phyloP scores from a whole-genome alignment of 1,284 basidiomycete species.

The Puccinia hordei region DNA sequence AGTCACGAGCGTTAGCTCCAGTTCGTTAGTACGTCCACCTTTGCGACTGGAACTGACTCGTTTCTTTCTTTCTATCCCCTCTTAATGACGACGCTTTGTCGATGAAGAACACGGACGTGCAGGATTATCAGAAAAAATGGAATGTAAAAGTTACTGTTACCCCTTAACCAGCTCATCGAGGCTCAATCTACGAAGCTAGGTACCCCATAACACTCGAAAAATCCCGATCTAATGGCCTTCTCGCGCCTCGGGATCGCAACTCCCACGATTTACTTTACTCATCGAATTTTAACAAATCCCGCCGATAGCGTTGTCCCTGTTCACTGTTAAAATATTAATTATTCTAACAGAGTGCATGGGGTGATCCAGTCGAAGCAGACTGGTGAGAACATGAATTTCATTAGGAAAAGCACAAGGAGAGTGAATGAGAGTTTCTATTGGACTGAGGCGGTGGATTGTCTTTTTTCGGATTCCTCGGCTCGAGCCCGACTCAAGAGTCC shows the following conservation, averaged over 20 bases:
- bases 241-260: too few species aligned
- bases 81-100: background rate
- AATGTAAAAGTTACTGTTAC: constrained; percentile 42
- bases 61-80: background rate
- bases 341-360: too few species aligned
- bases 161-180: constrained; percentile 22
- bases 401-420: background rate
- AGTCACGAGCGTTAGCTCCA: background rate
- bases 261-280: too few species aligned
- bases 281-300: too few species aligned
- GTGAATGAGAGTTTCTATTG: background rate
- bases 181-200: too few species aligned
- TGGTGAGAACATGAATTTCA: constrained; percentile 11
- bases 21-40: background rate
- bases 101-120: constrained; percentile 33
- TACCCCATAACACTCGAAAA: too few species aligned
- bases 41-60: background rate
- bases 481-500: constrained; percentile 34
- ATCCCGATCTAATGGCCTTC: too few species aligned
- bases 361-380: too few species aligned
- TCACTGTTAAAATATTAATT: too few species aligned
- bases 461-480: constrained; percentile 17
- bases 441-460: background rate
- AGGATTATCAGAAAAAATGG: constrained; percentile 49
- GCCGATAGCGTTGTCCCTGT: too few species aligned